Conservation (phyloP, 805 yeast species). For the Metschnikowia kofuensis region DNA sequence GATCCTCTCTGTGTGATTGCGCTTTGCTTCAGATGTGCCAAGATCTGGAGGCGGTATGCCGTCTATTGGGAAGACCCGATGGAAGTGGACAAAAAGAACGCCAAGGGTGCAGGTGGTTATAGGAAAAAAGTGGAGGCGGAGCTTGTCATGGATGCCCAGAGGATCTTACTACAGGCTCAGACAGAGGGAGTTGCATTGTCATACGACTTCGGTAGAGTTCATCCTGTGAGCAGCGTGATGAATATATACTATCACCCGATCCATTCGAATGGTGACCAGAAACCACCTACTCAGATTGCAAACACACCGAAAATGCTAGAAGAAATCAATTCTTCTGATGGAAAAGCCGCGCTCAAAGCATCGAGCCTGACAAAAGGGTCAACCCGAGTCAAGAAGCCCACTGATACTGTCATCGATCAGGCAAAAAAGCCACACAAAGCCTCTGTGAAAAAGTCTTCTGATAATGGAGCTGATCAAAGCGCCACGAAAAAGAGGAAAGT, state of each 20-base stretch:
- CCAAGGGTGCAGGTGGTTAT: slow-evolving; percentile 50
- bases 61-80: slow-evolving; percentile 80
- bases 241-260: not conserved
- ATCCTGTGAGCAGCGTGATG: slow-evolving; percentile 5
- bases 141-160: slow-evolving; percentile 57
- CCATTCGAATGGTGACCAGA: not conserved
- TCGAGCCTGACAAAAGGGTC: not conserved
- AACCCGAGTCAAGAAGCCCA: not conserved
- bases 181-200: slow-evolving; percentile 22
- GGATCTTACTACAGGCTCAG: slow-evolving; percentile 50
- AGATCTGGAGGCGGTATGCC: slow-evolving; percentile 88
- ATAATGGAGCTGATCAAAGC: not conserved
- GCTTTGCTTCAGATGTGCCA: slow-evolving; percentile 82
- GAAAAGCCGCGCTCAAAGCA: not conserved
- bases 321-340: not conserved
- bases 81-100: slow-evolving; percentile 53
- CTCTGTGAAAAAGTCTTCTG: not conserved
- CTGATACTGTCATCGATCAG: not conserved
- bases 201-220: slow-evolving; percentile 15
- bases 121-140: slow-evolving; percentile 66
- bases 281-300: not conserved
- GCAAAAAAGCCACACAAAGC: not conserved
- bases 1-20: slow-evolving; percentile 45
- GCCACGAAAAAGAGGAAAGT: not conserved
- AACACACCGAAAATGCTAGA: not conserved